These are phyloP conservation scores for Chlamydomonas eustigma DNA, from an alignment of 139 green algal genomes.

Conservation along the genomic window DNA sequence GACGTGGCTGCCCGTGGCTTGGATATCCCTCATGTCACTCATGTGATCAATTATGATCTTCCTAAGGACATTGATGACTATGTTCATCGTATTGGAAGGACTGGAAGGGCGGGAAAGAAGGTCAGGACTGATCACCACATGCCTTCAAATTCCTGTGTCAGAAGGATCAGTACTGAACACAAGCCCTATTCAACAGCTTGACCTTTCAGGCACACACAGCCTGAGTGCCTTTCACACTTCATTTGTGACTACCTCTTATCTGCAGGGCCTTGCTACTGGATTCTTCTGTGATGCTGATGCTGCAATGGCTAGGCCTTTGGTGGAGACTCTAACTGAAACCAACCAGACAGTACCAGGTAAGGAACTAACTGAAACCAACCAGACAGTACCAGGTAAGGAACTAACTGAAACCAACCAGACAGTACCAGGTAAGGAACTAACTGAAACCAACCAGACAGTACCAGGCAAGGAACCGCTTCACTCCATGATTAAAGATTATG, in stretches of 20 bases:
- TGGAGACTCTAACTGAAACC: conserved; percentile 77
- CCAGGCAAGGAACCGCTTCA: neutral
- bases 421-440: conserved; percentile 59
- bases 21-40: conserved; percentile 75
- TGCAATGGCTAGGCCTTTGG: conserved; percentile 52
- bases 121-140: too few relatives aligned
- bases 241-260: neutral
- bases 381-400: neutral
- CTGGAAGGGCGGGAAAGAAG: conserved; percentile 86
- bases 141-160: too few relatives aligned
- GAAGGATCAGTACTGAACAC: too few relatives aligned
- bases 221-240: neutral
- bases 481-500: neutral
- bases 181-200: too few relatives aligned
- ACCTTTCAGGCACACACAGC: too few relatives aligned
- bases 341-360: conserved; percentile 89
- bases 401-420: conserved; percentile 67
- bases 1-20: conserved; percentile 89
- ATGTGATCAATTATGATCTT: conserved; percentile 74
- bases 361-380: neutral
- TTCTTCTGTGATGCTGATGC: conserved; percentile 94
- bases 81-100: conserved; percentile 66
- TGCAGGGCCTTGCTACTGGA: conserved; percentile 83
- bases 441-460: neutral
- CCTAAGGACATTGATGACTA: conserved; percentile 72